phyloP scores from a whole-genome alignment of 345 rosid species.

The Mangifera indica region DNA sequence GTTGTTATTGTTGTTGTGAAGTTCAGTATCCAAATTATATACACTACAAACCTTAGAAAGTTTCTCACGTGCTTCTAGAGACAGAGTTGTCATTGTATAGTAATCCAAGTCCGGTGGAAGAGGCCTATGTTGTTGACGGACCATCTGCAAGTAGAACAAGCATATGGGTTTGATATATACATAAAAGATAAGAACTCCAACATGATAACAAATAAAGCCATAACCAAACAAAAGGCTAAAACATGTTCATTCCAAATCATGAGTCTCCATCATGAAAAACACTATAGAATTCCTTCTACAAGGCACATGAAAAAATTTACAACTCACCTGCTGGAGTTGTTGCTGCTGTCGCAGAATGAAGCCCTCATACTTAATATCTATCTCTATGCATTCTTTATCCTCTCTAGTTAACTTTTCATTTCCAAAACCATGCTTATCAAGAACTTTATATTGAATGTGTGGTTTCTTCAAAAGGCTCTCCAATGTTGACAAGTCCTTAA shows the following conservation, averaged over 20 bases:
- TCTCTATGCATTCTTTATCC: conserved; percentile 90
- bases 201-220: too few species aligned
- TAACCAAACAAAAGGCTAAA: too few species aligned
- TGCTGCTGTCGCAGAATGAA: conserved; percentile 79
- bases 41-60: conserved; percentile 74
- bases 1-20: too few species aligned
- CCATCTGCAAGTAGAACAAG: conserved; percentile 56
- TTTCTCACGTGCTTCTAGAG: conserved; percentile 90
- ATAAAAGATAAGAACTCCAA: not conserved
- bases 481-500: conserved; percentile 70
- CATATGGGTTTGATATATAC: not conserved
- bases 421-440: conserved; percentile 87
- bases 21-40: not conserved
- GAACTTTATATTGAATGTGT: conserved; percentile 67
- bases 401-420: conserved; percentile 54
- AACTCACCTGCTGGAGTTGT: conserved; percentile 79
- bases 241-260: not conserved
- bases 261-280: not conserved
- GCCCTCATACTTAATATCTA: conserved; percentile 91
- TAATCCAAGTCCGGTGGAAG: conserved; percentile 91
- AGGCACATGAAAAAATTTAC: not conserved
- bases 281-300: not conserved
- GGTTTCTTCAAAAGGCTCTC: conserved; percentile 95
- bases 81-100: conserved; percentile 74
- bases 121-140: conserved; percentile 73